A percentile compares a stretch with the other conserved stretches of the same genome.
phyloP scores from a whole-genome alignment of 163 green algal genomes.

The Chlamydomonas reinhardtii region DNA sequence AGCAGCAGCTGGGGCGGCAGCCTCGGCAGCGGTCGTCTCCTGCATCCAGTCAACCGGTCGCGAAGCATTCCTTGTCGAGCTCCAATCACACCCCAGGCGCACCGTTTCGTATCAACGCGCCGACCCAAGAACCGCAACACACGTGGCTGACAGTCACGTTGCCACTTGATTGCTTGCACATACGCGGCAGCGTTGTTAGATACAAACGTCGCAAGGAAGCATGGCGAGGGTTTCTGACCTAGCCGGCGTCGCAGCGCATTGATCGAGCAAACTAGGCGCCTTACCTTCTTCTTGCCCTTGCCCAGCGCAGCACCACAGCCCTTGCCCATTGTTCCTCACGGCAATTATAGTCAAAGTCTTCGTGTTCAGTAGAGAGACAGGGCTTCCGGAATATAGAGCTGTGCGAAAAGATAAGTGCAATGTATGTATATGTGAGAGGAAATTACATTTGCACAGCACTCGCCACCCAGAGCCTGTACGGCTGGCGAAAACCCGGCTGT shows the following conservation, averaged over 20 bases:
- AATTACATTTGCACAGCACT: too few relatives aligned
- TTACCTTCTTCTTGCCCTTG: slow-evolving; percentile 36
- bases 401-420: too few relatives aligned
- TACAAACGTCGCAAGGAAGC: not conserved
- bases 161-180: not conserved
- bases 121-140: not conserved
- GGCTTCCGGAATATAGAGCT: too few relatives aligned
- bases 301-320: slow-evolving; percentile 15
- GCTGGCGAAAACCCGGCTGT: too few relatives aligned
- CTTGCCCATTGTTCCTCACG: slow-evolving; percentile 24
- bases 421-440: too few relatives aligned
- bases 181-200: too few relatives aligned
- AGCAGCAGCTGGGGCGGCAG: not conserved
- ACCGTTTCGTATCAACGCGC: not conserved
- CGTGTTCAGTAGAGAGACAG: too few relatives aligned
- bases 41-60: not conserved
- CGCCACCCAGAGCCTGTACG: too few relatives aligned
- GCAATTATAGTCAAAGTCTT: not conserved
- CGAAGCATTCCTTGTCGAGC: too few relatives aligned
- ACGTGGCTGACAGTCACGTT: not conserved
- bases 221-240: not conserved
- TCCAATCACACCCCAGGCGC: too few relatives aligned
- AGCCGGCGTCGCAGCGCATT: not conserved
- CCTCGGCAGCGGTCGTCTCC: not conserved
- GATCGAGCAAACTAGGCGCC: too few relatives aligned